Evolutionary conservation across 1,284 basidiomycete species (phyloP).

Genomic region (Trametes pubescens): DNA sequence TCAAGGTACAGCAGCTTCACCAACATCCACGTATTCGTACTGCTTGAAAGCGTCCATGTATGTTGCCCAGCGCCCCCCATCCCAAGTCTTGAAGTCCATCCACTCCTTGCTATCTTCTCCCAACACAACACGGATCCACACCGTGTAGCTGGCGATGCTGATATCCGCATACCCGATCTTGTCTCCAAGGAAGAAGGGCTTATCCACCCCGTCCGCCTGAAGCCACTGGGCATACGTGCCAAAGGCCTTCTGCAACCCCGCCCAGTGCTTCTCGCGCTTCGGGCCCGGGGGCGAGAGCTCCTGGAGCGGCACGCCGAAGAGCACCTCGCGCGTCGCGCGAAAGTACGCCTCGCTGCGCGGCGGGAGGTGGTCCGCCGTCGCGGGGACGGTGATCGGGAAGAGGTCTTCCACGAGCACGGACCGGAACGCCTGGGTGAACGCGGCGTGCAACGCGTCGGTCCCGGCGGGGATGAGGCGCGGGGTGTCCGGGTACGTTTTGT

Average conservation of each 20-base stretch:
- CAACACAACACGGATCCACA: constrained; percentile 43
- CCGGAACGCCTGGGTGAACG: constrained; percentile 39
- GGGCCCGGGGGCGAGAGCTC: constrained; percentile 42
- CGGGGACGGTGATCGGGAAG: constrained; percentile 31
- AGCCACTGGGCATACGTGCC: constrained; percentile 42
- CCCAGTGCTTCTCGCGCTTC: constrained; percentile 42
- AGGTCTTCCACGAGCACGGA: constrained; percentile 9
- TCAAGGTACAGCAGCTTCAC: not conserved
- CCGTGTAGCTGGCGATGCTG: constrained; percentile 40
- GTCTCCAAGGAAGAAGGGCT: constrained; percentile 37
- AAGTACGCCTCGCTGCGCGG: constrained; percentile 48
- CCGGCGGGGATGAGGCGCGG: constrained; percentile 36
- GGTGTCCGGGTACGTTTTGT: constrained; percentile 42
- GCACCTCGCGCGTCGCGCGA: constrained; percentile 45
- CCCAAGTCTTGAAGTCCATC: constrained; percentile 45
- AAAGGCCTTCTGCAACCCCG: constrained; percentile 41
- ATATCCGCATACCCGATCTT: constrained; percentile 48
- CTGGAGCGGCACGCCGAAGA: constrained; percentile 46
- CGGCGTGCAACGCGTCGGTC: constrained; percentile 42
- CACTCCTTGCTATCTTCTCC: constrained; percentile 49
- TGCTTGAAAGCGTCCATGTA: constrained; percentile 45
- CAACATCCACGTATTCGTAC: constrained; percentile 34
- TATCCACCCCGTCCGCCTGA: constrained; percentile 40
- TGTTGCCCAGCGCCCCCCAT: constrained; percentile 49
- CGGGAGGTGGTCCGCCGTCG: constrained; percentile 39